Percentiles rank a stretch among this genome's conserved stretches.
Evolutionary conservation across 306 rosid genomes (phyloP).

Genomic region (Begonia loranthoides): DNA sequence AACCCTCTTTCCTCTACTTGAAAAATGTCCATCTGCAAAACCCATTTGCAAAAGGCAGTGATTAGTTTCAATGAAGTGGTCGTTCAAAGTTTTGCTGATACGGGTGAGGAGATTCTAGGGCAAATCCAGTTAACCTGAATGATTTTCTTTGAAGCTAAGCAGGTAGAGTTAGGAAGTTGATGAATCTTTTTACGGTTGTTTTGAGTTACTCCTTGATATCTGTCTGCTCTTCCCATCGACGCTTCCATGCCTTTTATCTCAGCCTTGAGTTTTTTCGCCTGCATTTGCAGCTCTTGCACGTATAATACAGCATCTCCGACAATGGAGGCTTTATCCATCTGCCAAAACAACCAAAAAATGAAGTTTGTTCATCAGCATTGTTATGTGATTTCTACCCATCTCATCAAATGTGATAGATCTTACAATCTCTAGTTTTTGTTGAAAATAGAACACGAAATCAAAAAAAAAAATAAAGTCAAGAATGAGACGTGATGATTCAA

Average conservation of each 20-base stretch:
- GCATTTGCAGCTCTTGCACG: slow-evolving; percentile 50
- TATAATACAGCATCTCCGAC: slow-evolving; percentile 66
- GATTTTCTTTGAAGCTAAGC: slow-evolving; percentile 29
- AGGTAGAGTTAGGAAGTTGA: slow-evolving; percentile 11
- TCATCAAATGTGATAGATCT: not conserved
- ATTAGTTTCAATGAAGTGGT: not conserved
- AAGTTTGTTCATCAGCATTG: not conserved
- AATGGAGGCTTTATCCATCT: slow-evolving; percentile 95
- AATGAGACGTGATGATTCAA: not conserved
- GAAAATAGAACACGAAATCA: not conserved
- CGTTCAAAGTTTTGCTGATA: no score
- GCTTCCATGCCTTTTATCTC: slow-evolving; percentile 60
- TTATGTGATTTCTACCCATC: not conserved
- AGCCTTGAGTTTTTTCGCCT: slow-evolving; percentile 45
- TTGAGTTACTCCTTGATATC: slow-evolving; percentile 23
- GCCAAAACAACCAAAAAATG: slow-evolving; percentile 1
- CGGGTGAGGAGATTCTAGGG: not conserved
- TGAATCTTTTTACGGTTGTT: slow-evolving; percentile 11
- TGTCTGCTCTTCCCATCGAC: slow-evolving; percentile 28
- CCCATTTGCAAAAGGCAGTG: not conserved
- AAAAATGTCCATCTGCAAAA: slow-evolving; percentile 45
- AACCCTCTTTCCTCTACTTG: slow-evolving; percentile 71
- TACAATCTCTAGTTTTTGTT: not conserved
- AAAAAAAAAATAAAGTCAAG: not conserved
- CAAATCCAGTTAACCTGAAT: slow-evolving; percentile 32